A percentile compares a stretch with the other conserved stretches of the same genome.
Evolutionary conservation across 495 filamentous ascomycete species (phyloP).

Genomic region (Aspergillus wentii): DNA sequence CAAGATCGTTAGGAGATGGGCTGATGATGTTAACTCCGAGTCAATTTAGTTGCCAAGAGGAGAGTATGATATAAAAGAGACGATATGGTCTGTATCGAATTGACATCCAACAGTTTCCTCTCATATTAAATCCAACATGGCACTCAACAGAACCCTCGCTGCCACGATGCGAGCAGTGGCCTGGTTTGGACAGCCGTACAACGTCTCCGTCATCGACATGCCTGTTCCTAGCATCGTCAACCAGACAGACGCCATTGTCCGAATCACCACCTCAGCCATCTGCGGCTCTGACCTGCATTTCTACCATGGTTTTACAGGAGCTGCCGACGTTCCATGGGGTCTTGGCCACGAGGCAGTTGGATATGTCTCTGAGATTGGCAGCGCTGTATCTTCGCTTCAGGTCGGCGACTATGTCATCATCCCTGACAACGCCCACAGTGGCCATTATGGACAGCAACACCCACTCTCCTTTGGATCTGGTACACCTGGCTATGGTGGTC

Average conservation of each 20-base stretch:
- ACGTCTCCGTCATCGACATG: constrained; percentile 7
- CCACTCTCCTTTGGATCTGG: not conserved
- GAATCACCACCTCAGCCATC: constrained; percentile 18
- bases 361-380: constrained; percentile 19
- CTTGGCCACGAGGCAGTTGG: constrained; percentile 35
- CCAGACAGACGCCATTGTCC: constrained; percentile 12
- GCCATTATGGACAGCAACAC: not conserved
- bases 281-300: constrained; percentile 25
- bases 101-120: too few relatives aligned
- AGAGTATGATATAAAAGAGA: too few relatives aligned
- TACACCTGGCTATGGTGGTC: not conserved
- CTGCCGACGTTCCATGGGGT: constrained; percentile 7
- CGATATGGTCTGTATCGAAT: too few relatives aligned
- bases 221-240: constrained; percentile 8
- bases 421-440: not conserved
- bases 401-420: constrained; percentile 26
- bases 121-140: too few relatives aligned
- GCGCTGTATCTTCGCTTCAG: constrained; percentile 12
- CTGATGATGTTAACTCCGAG: too few relatives aligned
- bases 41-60: too few relatives aligned
- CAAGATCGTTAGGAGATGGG: too few relatives aligned
- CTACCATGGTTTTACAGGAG: constrained; percentile 12
- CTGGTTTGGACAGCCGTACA: constrained; percentile 6
- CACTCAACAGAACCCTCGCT: constrained; percentile 9
- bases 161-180: constrained; percentile 11